Evolutionary conservation across 768 basidiomycete species (phyloP).

Genomic region (Chalciporus piperatus): DNA sequence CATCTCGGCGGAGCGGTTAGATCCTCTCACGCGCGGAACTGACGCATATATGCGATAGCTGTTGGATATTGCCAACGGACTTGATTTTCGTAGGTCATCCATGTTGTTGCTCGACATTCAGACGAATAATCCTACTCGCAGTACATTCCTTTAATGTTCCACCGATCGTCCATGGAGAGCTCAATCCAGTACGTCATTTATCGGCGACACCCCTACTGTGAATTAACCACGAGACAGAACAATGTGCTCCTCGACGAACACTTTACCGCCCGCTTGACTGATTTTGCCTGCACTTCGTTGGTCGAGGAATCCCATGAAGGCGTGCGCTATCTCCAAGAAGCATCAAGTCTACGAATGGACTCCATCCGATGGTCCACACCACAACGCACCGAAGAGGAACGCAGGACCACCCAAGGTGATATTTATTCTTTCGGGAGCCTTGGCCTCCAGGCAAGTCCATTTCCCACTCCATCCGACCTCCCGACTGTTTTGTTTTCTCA

Average conservation of each 20-base stretch:
- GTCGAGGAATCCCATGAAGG: background rate
- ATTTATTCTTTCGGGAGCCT: conserved; percentile 28
- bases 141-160: conserved; percentile 6
- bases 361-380: conserved; percentile 46
- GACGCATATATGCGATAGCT: conserved; percentile 25
- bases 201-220: background rate
- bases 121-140: background rate
- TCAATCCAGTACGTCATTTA: conserved; percentile 4
- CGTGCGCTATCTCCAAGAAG: background rate
- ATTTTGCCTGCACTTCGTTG: conserved; percentile 38
- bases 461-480: background rate
- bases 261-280: conserved; percentile 38
- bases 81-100: conserved; percentile 8
- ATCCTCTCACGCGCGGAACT: background rate
- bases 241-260: conserved; percentile 15
- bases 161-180: conserved; percentile 13
- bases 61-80: conserved; percentile 12
- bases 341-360: conserved; percentile 12
- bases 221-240: conserved; percentile 2
- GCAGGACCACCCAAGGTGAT: conserved; percentile 7
- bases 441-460: conserved; percentile 12
- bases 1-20: too few species aligned
- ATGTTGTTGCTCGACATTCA: background rate
- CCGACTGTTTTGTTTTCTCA: background rate
- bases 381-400: conserved; percentile 21